Percentiles rank a stretch among this genome's conserved stretches.
Conservation (phyloP, 2,329 filamentous ascomycete species). For the Trichophyton schoenleinii region DNA sequence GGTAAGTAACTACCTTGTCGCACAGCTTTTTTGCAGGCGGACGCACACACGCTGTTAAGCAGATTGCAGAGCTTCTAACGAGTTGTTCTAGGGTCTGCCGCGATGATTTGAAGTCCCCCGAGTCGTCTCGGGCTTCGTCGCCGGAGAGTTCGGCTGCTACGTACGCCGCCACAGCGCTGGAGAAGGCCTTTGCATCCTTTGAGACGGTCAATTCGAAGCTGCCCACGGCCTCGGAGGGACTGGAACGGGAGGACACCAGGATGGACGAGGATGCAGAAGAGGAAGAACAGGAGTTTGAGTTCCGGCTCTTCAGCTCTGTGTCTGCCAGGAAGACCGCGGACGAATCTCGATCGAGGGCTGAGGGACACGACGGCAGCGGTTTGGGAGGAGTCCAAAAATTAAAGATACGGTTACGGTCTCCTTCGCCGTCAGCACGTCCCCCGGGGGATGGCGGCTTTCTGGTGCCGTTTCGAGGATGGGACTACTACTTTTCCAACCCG, state of each 20-base stretch:
- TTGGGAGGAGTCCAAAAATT: slow-evolving; percentile 24
- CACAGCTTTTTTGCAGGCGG: neutral
- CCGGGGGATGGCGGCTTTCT: slow-evolving; percentile 26
- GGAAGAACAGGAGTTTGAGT: slow-evolving; percentile 34
- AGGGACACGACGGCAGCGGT: neutral
- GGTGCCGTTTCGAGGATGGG: slow-evolving; percentile 31
- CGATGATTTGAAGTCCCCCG: slow-evolving; percentile 10
- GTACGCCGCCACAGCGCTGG: slow-evolving; percentile 10
- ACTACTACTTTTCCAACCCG: slow-evolving; percentile 31
- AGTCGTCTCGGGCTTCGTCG: slow-evolving; percentile 11
- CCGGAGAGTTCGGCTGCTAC: slow-evolving; percentile 9
- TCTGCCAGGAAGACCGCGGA: neutral
- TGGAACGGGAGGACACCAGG: slow-evolving; percentile 3
- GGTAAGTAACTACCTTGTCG: slow-evolving; percentile 5
- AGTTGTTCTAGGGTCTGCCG: slow-evolving; percentile 11
- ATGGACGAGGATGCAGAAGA: slow-evolving; percentile 13
- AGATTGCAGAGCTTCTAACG: neutral
- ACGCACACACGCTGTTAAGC: no score
- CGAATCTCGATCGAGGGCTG: neutral
- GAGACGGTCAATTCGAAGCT: slow-evolving; percentile 5
- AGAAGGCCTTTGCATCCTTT: slow-evolving; percentile 10
- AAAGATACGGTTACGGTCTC: slow-evolving; percentile 28
- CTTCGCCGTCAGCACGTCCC: slow-evolving; percentile 21
- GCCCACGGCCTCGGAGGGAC: neutral
- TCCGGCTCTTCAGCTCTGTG: slow-evolving; percentile 29